Conservation (phyloP, 495 filamentous ascomycete species). For the Haplographium delicatum region DNA sequence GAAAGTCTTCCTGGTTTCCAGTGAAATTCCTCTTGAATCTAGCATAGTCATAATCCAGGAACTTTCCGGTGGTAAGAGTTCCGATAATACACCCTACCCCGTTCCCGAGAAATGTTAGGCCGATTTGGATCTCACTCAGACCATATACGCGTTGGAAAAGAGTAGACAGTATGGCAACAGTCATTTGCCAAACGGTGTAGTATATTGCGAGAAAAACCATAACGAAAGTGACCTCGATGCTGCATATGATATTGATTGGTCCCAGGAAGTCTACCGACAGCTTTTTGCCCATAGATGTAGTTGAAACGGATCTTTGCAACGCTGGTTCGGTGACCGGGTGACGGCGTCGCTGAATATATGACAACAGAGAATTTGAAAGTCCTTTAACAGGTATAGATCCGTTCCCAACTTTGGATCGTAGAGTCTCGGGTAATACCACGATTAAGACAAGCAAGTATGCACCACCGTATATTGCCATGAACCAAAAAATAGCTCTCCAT, state of each 20-base stretch:
- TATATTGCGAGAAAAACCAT: constrained; percentile 45
- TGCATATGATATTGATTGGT: constrained; percentile 18
- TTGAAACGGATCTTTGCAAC: constrained; percentile 4
- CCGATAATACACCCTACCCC: constrained; percentile 63
- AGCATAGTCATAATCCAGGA: constrained; percentile 43
- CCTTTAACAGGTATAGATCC: constrained; percentile 28
- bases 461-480: constrained; percentile 44
- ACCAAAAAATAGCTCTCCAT: constrained; percentile 56
- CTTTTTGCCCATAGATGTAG: constrained; percentile 18
- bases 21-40: constrained; percentile 33
- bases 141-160: constrained; percentile 55
- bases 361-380: constrained; percentile 24
- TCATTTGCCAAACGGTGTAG: constrained; percentile 54
- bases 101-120: constrained; percentile 53
- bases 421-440: constrained; percentile 48
- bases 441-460: constrained; percentile 38
- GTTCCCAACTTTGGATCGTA: constrained; percentile 48
- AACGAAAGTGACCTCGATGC: constrained; percentile 30
- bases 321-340: background rate
- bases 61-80: constrained; percentile 57
- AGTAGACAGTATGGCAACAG: constrained; percentile 47
- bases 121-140: constrained; percentile 58
- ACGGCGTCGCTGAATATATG: constrained; percentile 11
- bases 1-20: constrained; percentile 27
- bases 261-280: constrained; percentile 16